Evolutionary conservation across 169 alveolate genomes (phyloP), one percentile per base, ranked within the genome.

Genomic region (Miamiensis avidus): DNA sequence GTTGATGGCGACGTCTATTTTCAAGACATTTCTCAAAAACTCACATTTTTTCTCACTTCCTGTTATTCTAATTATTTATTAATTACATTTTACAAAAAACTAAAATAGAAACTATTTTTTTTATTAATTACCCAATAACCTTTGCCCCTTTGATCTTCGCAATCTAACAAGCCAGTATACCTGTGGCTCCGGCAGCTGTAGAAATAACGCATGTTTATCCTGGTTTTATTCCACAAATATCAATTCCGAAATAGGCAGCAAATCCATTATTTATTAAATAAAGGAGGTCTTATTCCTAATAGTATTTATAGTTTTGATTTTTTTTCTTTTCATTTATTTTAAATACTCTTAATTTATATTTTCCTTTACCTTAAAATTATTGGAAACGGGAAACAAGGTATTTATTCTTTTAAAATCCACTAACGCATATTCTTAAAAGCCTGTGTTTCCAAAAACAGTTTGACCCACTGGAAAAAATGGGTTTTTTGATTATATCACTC

Each of bases 171-270:
- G 88, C 91, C 31, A 87, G 65, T 49, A 89, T 78, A 26, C 94
- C 94, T 6, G 91, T 89, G 28, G 94, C 86, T n/a, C 94, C 94
- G 27, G 92, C 94, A 31, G 94, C 94, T 29, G 89, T 83, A 6
- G 92, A 87, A 25, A 91, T 89, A 11, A 91, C 89, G 26, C 88
- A 77, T 33, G 89, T 75, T 11, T 91, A 84, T 74, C 82, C 82
- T 75, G 69, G 29, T 72, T 78, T 75, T 30, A 86, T 49, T 78
- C 73, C 73, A 64, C 78, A 84, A 25, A 85, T 30, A 34, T 87
- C 75, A 31, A 88, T 69, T 31, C 85, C 83, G 28, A 78, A 49
- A 74, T 84, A 88, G 69, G 94, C 89, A 65, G 88, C 87, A 31
- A 76, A 83, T 82, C 88, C 81, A 85, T 84, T 82, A 74, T 75